phyloP scores from a whole-genome alignment of 371 early-diverging fungal genomes.

The Mucor irregularis region DNA sequence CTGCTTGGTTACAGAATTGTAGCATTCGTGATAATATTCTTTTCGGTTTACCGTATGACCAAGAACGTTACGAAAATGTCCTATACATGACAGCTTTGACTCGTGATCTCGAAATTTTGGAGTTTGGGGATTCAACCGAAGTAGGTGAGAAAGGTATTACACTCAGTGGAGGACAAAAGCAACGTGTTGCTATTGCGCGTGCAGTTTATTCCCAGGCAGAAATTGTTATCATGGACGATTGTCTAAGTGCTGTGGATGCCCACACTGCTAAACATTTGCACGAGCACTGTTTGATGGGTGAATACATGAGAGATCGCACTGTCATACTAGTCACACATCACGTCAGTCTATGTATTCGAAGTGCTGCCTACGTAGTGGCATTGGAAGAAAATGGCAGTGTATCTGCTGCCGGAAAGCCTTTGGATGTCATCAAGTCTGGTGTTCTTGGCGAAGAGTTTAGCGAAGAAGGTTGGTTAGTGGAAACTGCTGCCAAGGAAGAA shows the following conservation, averaged over 20 bases:
- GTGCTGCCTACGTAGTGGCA: slow-evolving; percentile 70
- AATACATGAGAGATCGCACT: slow-evolving; percentile 74
- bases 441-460: slow-evolving; percentile 52
- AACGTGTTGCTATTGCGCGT: slow-evolving; percentile 73
- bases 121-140: slow-evolving; percentile 87
- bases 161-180: slow-evolving; percentile 87
- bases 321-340: slow-evolving; percentile 89
- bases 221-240: slow-evolving; percentile 78
- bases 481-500: slow-evolving; percentile 18
- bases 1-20: slow-evolving; percentile 84
- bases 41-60: slow-evolving; percentile 72
- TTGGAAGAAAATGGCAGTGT: slow-evolving; percentile 65
- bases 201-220: slow-evolving; percentile 76
- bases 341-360: slow-evolving; percentile 70
- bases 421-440: slow-evolving; percentile 44
- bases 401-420: slow-evolving; percentile 54
- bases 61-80: slow-evolving; percentile 62
- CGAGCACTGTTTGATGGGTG: slow-evolving; percentile 64
- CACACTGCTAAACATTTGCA: slow-evolving; percentile 86
- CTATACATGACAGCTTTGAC: slow-evolving; percentile 72
- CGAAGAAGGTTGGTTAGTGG: slow-evolving; percentile 11
- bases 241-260: slow-evolving; percentile 83
- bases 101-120: slow-evolving; percentile 81
- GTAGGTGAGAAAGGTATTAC: slow-evolving; percentile 90
- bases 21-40: slow-evolving; percentile 82